These are phyloP conservation scores for Rhynchospora tenuis DNA, from an alignment of 176 grass and related monocot genomes.

Conservation along the genomic window DNA sequence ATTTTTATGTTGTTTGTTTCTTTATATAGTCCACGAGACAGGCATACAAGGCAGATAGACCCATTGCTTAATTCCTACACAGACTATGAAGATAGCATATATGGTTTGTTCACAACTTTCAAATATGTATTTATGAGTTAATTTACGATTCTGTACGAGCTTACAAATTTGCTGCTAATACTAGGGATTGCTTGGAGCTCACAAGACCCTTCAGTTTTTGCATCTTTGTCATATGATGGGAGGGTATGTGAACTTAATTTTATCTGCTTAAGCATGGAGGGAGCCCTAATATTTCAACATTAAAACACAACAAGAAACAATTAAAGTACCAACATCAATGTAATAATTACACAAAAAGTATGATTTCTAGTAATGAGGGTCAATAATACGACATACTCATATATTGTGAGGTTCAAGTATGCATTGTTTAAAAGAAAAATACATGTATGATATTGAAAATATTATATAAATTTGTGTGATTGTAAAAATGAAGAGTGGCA, in stretches of 20 bases:
- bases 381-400: no score
- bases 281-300: no score
- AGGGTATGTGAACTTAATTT: slow-evolving; percentile 47
- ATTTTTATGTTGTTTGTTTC: slow-evolving; percentile 4
- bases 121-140: slow-evolving; percentile 8
- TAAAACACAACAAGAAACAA: no score
- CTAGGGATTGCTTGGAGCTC: slow-evolving; percentile 97
- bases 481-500: no score
- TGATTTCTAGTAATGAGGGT: no score
- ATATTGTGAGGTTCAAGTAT: no score
- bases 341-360: no score
- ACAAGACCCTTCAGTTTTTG: slow-evolving; percentile 77
- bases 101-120: slow-evolving; percentile 41
- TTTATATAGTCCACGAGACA: slow-evolving; percentile 55
- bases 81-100: slow-evolving; percentile 98
- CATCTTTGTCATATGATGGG: slow-evolving; percentile 96
- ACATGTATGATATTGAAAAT: no score
- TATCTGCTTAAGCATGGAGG: neutral
- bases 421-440: no score
- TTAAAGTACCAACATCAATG: no score
- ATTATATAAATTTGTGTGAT: no score
- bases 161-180: slow-evolving; percentile 22
- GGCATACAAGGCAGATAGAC: slow-evolving; percentile 49
- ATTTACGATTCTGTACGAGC: slow-evolving; percentile 6
- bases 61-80: slow-evolving; percentile 80